Conservation (phyloP, 2,329 filamentous ascomycete species). For the Metarhizium brunneum region DNA sequence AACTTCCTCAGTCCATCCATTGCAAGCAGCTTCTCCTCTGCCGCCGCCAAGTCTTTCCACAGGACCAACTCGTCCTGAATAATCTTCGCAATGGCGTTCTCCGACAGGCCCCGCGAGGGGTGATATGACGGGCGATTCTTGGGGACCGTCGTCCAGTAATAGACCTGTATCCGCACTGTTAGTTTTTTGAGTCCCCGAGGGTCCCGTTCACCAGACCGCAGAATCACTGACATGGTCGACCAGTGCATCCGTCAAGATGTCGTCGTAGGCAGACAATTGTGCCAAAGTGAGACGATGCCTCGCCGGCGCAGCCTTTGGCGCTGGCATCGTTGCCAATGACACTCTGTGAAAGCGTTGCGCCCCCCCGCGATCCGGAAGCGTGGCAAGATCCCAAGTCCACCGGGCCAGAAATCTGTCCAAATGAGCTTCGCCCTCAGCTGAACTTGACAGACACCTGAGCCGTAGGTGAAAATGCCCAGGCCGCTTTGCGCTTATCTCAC, state of each 20-base stretch:
- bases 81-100: slow-evolving; percentile 51
- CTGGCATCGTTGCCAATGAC: slow-evolving; percentile 21
- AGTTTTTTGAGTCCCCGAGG: background rate
- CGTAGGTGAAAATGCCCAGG: background rate
- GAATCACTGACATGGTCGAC: slow-evolving; percentile 73
- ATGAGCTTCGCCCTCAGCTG: background rate
- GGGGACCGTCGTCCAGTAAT: slow-evolving; percentile 92
- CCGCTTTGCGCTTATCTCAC: background rate
- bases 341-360: background rate
- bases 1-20: slow-evolving; percentile 69
- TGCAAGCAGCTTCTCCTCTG: slow-evolving; percentile 63
- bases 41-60: slow-evolving; percentile 59
- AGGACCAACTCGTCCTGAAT: slow-evolving; percentile 61
- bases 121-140: slow-evolving; percentile 88
- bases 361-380: background rate
- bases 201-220: background rate
- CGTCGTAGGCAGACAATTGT: slow-evolving; percentile 88
- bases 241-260: slow-evolving; percentile 88
- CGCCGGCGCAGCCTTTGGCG: slow-evolving; percentile 24
- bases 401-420: background rate
- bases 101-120: slow-evolving; percentile 67
- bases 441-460: background rate
- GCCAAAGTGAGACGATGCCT: slow-evolving; percentile 72
- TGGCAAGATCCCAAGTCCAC: background rate
- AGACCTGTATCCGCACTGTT: slow-evolving; percentile 51